Base-by-base conservation (phyloP, 2,329 filamentous ascomycete species). In the Diplodia corticola region DNA sequence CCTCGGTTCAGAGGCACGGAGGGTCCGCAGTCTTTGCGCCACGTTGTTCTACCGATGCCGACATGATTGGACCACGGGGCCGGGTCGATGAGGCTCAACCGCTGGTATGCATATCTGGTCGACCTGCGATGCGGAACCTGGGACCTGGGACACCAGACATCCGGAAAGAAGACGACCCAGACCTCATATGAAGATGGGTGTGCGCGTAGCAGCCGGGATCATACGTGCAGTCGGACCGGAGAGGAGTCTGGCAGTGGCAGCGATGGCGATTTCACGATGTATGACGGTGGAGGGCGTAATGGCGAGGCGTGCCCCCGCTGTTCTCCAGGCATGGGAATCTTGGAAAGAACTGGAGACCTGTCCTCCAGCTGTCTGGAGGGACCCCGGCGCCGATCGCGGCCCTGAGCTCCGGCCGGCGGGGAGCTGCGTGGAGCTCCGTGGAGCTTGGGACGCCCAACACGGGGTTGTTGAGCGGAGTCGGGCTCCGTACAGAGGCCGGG, bases 261-360 rank as follows among this genome's bases (percentile, higher is more conserved):
- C 24, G 40, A 33, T 13, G 55, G 57, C 57, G 20, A 17, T 7
- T 30, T 33, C 57, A 61, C 57, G 57, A 61, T 61, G 40, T 5
- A 49, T 61, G 57, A 61, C 57, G 57, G 49, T 7, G 48, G 40
- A n/a, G 17, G 40, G 57, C 15, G 57, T 61, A 61, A 61, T 61
- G 40, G 28, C 13, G 26, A 17, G 35, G 28, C 28, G 22, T 20
- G 35, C n/a, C 37, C 15, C 55, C 37, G 55, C 37, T 59, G 24
- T 46, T 59, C 37, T 59, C 55, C 37, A 59, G 22, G 20, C 37
- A 20, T 22, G 26, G 57, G 57, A 61, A 61, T 49, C 44, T 33
- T 49, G 57, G 57, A 61, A 57, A 46, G 33, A 28, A 35, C 26
- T 24, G 57, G 57, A 49, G 40, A 49, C 13, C 26, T 12, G 15